A percentile compares a stretch with the other conserved stretches of the same genome.
Conservation (phyloP, 2,329 filamentous ascomycete species). For the Ascochyta viciae-villosae region DNA sequence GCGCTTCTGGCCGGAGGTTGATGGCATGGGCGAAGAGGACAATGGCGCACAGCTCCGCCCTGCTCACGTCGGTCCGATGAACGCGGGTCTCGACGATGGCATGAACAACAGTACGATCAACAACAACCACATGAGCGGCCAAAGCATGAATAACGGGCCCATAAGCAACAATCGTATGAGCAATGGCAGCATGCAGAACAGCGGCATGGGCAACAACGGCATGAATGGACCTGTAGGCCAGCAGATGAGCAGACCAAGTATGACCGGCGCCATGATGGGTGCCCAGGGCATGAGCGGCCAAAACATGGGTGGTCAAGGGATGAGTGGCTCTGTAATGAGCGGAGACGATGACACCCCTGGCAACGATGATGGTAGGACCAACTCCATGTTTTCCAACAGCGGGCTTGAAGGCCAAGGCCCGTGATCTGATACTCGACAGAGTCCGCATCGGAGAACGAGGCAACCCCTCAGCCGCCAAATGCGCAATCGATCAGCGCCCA, state of each 20-base stretch:
- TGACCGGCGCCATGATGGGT: not conserved
- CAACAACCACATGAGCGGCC: conserved; percentile 9
- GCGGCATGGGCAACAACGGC: conserved; percentile 15
- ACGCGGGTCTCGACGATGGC: conserved; percentile 27
- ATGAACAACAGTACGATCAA: conserved; percentile 29
- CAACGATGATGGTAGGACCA: conserved; percentile 28
- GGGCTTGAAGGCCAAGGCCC: conserved; percentile 28
- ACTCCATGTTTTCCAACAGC: conserved; percentile 26
- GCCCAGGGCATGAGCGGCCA: not conserved
- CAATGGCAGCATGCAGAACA: conserved; percentile 17
- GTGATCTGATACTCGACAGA: conserved; percentile 21
- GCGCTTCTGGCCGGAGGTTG: conserved; percentile 58
- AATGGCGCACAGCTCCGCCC: conserved; percentile 39
- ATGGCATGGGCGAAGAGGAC: conserved; percentile 57
- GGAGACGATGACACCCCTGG: conserved; percentile 30
- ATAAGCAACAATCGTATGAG: conserved; percentile 23
- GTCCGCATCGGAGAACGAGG: conserved; percentile 12
- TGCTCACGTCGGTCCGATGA: conserved; percentile 24
- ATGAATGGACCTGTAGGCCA: conserved; percentile 17
- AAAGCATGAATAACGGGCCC: conserved; percentile 17
- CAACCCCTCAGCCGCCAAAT: conserved; percentile 2
- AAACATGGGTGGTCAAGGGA: not conserved
- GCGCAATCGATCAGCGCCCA: not conserved
- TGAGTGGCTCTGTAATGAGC: conserved; percentile 11
- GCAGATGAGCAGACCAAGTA: conserved; percentile 9